phyloP scores from a whole-genome alignment of 2,329 filamentous ascomycete genomes.

The Penicillium occitanis region DNA sequence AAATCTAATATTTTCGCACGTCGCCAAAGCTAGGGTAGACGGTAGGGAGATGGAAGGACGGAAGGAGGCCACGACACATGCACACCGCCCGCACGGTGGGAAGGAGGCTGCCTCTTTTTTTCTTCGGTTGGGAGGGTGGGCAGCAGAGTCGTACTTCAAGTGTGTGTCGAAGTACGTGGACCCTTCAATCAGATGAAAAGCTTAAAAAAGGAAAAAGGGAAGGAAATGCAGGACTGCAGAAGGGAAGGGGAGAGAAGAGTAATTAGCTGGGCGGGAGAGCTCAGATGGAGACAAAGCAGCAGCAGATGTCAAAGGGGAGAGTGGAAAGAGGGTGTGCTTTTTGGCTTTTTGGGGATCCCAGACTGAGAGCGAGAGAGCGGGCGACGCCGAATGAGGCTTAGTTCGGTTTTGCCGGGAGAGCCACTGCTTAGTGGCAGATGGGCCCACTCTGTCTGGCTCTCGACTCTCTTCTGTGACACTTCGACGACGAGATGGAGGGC shows the following conservation, averaged over 20 bases:
- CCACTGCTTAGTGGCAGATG: neutral
- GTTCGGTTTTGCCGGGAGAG: constrained; percentile 13
- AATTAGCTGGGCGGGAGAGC: constrained; percentile 9
- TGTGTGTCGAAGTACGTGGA: constrained; percentile 10
- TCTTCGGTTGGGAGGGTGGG: constrained; percentile 17
- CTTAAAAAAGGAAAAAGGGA: neutral
- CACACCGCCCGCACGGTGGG: constrained; percentile 40
- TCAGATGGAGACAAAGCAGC: constrained; percentile 17
- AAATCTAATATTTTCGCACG: constrained; percentile 31
- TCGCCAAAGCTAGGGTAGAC: constrained; percentile 33
- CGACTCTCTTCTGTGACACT: neutral
- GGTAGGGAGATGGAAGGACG: constrained; percentile 24
- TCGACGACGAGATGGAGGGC: neutral
- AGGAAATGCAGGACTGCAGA: neutral
- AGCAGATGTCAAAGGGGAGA: constrained; percentile 15
- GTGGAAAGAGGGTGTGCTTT: constrained; percentile 9
- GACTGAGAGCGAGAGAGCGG: constrained; percentile 6
- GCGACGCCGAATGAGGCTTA: constrained; percentile 18
- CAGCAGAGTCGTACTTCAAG: constrained; percentile 19
- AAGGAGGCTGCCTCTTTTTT: constrained; percentile 19
- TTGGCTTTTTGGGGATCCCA: constrained; percentile 19
- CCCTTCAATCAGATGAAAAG: constrained; percentile 14
- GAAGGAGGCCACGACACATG: constrained; percentile 38
- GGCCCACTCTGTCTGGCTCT: neutral
- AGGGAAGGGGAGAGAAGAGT: neutral